Conservation (phyloP, 768 basidiomycete species). For the Pulveroboletus sp. region DNA sequence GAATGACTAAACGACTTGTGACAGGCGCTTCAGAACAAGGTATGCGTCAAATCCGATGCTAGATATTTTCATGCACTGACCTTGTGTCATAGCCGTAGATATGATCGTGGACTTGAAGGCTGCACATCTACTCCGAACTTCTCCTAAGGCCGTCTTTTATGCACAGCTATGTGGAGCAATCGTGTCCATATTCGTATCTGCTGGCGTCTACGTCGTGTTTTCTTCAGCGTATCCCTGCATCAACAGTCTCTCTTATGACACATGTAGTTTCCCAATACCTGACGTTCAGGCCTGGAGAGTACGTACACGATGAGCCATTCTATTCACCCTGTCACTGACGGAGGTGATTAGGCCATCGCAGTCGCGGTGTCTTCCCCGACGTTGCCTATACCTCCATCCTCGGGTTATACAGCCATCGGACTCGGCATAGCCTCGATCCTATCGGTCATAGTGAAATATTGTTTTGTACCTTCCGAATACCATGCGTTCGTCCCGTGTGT, state of each 20-base stretch:
- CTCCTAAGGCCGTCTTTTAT: slow-evolving; percentile 61
- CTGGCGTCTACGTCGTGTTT: slow-evolving; percentile 61
- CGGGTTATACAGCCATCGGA: slow-evolving; percentile 57
- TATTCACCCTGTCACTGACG: neutral
- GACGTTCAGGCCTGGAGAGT: slow-evolving; percentile 27
- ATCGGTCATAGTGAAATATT: slow-evolving; percentile 41
- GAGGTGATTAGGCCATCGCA: slow-evolving; percentile 9
- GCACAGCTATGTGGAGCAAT: slow-evolving; percentile 57
- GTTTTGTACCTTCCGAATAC: slow-evolving; percentile 22
- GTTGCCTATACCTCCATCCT: slow-evolving; percentile 46
- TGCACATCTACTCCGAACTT: slow-evolving; percentile 64
- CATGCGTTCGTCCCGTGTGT: slow-evolving; percentile 22
- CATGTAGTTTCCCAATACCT: slow-evolving; percentile 22
- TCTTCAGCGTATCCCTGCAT: slow-evolving; percentile 63
- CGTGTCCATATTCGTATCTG: slow-evolving; percentile 58
- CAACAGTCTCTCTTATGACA: slow-evolving; percentile 17
- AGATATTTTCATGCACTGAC: neutral
- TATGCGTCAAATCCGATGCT: neutral
- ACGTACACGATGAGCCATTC: neutral
- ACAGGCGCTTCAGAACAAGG: slow-evolving; percentile 25
- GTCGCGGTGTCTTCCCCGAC: slow-evolving; percentile 22
- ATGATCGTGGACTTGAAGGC: slow-evolving; percentile 71
- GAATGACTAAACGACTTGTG: neutral
- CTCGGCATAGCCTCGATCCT: slow-evolving; percentile 45
- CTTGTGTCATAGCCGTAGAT: slow-evolving; percentile 39